These are phyloP conservation scores for Populus deltoides DNA, from an alignment of 345 rosid genomes.

Conservation along the genomic window DNA sequence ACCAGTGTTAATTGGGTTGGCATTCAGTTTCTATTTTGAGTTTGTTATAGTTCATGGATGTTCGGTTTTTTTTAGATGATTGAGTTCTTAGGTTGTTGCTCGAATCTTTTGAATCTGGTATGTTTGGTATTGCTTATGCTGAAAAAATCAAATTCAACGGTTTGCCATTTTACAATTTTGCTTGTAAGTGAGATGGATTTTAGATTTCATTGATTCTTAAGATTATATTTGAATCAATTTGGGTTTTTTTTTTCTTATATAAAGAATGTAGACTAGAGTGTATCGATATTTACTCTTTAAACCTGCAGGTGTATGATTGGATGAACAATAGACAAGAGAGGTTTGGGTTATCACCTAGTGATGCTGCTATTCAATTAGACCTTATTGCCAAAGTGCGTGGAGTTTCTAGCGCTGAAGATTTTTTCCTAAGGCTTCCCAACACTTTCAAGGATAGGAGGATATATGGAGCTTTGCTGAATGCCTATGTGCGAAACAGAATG, in stretches of 20 bases:
- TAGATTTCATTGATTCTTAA: background rate
- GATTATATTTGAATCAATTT: background rate
- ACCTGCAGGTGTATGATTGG: slow-evolving; percentile 80
- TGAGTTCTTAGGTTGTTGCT: background rate
- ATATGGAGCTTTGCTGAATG: slow-evolving; percentile 78
- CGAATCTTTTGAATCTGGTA: background rate
- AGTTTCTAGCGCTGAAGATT: slow-evolving; percentile 62
- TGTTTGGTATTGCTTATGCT: background rate
- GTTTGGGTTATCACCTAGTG: slow-evolving; percentile 68
- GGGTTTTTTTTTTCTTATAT: background rate
- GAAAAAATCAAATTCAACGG: background rate
- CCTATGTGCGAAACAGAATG: slow-evolving; percentile 56
- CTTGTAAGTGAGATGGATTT: background rate
- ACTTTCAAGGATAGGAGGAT: slow-evolving; percentile 72
- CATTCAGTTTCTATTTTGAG: background rate
- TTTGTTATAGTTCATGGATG: background rate
- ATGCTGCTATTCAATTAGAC: slow-evolving; percentile 92
- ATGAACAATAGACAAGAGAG: slow-evolving; percentile 74
- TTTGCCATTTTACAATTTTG: background rate
- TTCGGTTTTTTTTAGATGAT: background rate
- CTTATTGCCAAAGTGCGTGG: slow-evolving; percentile 81
- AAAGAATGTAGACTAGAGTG: background rate
- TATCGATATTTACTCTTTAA: background rate
- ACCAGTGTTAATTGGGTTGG: background rate
- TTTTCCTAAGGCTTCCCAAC: slow-evolving; percentile 54